Evolutionary conservation across 2,329 filamentous ascomycete species (phyloP).

Genomic region (Alternaria sp.): DNA sequence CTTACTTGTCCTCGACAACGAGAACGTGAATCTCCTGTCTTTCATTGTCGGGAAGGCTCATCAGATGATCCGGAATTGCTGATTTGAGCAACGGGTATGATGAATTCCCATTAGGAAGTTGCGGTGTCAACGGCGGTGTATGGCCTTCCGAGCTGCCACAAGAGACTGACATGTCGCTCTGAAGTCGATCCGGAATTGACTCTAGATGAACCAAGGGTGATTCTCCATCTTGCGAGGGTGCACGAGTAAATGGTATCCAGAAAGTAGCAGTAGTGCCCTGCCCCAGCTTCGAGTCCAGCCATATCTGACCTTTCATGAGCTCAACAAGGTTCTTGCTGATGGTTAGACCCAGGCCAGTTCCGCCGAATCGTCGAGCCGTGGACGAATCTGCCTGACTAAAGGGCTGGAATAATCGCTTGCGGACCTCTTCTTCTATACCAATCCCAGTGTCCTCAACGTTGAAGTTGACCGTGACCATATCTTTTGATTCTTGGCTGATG

Average conservation of each 20-base stretch:
- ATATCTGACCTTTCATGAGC: constrained; percentile 79
- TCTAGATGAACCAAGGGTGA: constrained; percentile 66
- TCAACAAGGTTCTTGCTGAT: constrained; percentile 81
- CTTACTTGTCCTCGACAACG: constrained; percentile 81
- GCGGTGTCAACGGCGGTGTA: constrained; percentile 51
- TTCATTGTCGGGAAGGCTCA: constrained; percentile 62
- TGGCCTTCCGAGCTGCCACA: constrained; percentile 70
- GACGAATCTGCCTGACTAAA: constrained; percentile 84
- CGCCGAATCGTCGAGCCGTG: constrained; percentile 78
- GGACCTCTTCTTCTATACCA: constrained; percentile 79
- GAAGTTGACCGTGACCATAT: constrained; percentile 72
- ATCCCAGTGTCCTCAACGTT: constrained; percentile 79
- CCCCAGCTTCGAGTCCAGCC: constrained; percentile 69
- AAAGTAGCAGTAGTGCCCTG: constrained; percentile 76
- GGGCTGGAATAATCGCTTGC: constrained; percentile 75
- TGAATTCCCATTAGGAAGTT: constrained; percentile 24
- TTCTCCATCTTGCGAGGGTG: constrained; percentile 59
- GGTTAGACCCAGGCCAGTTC: constrained; percentile 77
- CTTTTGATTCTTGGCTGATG: constrained; percentile 68
- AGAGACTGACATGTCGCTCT: constrained; percentile 63
- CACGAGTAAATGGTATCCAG: constrained; percentile 77
- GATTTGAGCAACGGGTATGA: constrained; percentile 35
- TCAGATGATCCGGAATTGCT: constrained; percentile 36
- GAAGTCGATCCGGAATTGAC: constrained; percentile 70
- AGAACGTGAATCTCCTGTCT: constrained; percentile 71